phyloP scores from a whole-genome alignment of 2,329 filamentous ascomycete species.

The Aspergillus persii region DNA sequence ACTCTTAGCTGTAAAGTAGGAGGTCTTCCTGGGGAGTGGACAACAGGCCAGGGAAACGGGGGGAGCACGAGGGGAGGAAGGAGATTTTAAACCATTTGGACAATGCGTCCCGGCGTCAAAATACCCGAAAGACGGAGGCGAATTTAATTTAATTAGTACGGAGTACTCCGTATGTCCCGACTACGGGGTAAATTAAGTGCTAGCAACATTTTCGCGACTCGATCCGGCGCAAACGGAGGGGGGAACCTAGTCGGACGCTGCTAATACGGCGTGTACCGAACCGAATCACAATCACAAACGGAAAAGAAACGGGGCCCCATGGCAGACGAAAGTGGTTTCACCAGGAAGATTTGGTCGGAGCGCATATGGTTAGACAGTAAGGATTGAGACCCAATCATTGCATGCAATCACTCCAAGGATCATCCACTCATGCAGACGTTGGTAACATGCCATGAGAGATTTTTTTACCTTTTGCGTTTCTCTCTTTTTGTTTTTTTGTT shows the following conservation, averaged over 20 bases:
- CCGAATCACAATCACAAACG: background rate
- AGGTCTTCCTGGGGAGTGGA: background rate
- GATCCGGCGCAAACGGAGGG: background rate
- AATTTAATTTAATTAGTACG: background rate
- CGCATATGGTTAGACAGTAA: conserved; percentile 3
- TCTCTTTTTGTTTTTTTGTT: too few relatives aligned
- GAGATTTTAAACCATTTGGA: conserved; percentile 2
- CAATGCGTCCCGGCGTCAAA: conserved; percentile 2
- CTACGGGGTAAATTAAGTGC: background rate
- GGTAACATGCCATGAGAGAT: background rate
- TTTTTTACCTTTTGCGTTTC: background rate
- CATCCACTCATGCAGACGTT: conserved; percentile 1
- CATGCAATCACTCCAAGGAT: background rate
- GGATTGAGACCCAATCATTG: background rate
- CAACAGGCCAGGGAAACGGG: background rate
- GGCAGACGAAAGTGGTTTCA: conserved; percentile 3
- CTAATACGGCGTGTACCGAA: background rate
- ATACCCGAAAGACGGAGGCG: conserved; percentile 3
- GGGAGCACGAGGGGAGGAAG: background rate
- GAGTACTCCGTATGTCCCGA: background rate
- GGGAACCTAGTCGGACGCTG: background rate
- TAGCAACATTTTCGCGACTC: background rate
- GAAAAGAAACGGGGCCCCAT: background rate
- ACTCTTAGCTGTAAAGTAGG: background rate
- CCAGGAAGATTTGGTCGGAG: background rate